Evolutionary conservation across 176 grass and related monocot species (phyloP).

Genomic region (Ampelocalamus luodianensis): DNA sequence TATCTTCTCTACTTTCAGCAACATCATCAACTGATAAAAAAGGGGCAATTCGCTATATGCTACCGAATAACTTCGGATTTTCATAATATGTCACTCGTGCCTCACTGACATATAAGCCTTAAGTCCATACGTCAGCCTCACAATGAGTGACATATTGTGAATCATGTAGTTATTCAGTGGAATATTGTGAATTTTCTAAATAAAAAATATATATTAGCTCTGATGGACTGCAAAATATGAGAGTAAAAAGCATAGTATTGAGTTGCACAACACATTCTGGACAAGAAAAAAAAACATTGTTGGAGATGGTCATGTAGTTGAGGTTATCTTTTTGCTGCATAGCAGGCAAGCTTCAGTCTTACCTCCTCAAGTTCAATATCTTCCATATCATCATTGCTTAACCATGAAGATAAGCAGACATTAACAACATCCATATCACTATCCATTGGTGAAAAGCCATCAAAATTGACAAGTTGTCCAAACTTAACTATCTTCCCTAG

Average conservation of each 20-base stretch:
- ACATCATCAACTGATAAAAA: not conserved
- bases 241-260: not conserved
- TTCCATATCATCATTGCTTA: conserved; percentile 62
- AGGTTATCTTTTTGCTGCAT: conserved; percentile 43
- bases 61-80: too few species aligned
- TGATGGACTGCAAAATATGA: conserved; percentile 5
- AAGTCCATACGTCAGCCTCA: too few species aligned
- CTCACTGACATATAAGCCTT: too few species aligned
- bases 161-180: too few species aligned
- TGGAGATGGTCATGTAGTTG: conserved; percentile 29
- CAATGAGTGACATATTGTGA: too few species aligned
- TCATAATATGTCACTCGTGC: too few species aligned
- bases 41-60: too few species aligned
- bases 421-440: conserved; percentile 61
- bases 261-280: conserved; percentile 38
- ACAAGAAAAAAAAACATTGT: conserved; percentile 35
- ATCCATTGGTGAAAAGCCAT: conserved; percentile 29
- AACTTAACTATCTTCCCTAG: conserved; percentile 74
- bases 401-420: conserved; percentile 75
- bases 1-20: conserved; percentile 32
- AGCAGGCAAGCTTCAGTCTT: conserved; percentile 58
- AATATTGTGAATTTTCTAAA: not conserved
- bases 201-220: conserved; percentile 27
- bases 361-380: conserved; percentile 67
- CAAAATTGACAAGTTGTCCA: conserved; percentile 44